These are phyloP conservation scores for Ophioceras dolichostomum DNA, from an alignment of 2,329 filamentous ascomycete genomes.

Conservation along the genomic window DNA sequence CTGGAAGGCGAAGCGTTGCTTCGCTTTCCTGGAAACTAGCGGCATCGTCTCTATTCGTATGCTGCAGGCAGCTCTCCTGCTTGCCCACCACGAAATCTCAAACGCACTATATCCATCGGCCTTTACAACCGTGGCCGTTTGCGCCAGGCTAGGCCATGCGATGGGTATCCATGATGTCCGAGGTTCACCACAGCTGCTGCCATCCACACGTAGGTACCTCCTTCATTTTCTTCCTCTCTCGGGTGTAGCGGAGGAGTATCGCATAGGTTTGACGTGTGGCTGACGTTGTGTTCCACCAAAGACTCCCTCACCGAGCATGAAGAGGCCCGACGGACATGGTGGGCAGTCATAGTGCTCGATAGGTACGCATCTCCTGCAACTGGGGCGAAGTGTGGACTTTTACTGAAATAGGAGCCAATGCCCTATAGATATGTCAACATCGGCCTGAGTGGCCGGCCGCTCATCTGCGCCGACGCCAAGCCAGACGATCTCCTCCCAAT, in stretches of 20 bases:
- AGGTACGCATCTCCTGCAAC: conserved; percentile 1
- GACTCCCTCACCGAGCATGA: conserved; percentile 5
- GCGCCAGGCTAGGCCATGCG: conserved; percentile 5
- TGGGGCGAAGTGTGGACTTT: no score
- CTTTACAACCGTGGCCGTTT: conserved; percentile 6
- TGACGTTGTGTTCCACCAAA: no score
- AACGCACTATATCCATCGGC: conserved; percentile 6
- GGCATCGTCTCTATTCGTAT: conserved; percentile 4
- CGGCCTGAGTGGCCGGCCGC: conserved; percentile 5
- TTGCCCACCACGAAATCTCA: conserved; percentile 6
- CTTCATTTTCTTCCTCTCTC: no score
- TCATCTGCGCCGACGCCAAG: conserved; percentile 5
- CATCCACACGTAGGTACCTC: neutral
- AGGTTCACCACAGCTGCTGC: neutral
- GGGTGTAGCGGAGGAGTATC: no score
- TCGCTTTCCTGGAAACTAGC: conserved; percentile 3
- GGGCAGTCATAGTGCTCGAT: conserved; percentile 6
- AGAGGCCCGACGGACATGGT: conserved; percentile 6
- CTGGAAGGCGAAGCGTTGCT: conserved; percentile 2
- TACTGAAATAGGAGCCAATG: neutral
- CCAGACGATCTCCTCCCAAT: conserved; percentile 7
- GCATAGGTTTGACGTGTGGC: neutral
- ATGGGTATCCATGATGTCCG: conserved; percentile 5
- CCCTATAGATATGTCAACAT: conserved; percentile 5
- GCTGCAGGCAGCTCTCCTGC: conserved; percentile 5